Evolutionary conservation across 2,329 filamentous ascomycete genomes (phyloP).

Genomic region (Chaetomium olivaceum): DNA sequence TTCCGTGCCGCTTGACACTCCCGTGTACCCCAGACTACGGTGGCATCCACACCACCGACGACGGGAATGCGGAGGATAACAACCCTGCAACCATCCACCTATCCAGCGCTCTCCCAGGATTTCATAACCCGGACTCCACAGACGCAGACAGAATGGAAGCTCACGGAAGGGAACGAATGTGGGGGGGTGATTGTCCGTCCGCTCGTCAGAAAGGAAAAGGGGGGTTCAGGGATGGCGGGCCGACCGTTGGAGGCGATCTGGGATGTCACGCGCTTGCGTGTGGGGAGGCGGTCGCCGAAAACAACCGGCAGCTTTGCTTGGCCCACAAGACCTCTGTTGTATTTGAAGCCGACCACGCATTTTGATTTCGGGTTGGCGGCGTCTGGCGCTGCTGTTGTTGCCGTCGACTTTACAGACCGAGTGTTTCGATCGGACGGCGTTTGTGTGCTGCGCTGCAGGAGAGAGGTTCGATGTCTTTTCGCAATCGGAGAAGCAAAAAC

Average conservation of each 20-base stretch:
- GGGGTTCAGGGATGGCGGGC: constrained; percentile 18
- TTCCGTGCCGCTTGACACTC: constrained; percentile 23
- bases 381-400: neutral
- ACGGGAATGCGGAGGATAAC: constrained; percentile 1
- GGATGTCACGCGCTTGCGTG: constrained; percentile 16
- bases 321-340: neutral
- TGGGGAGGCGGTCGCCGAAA: constrained; percentile 18
- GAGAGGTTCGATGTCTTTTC: neutral
- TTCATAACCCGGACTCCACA: neutral
- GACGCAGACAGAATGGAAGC: neutral
- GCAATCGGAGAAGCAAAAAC: neutral
- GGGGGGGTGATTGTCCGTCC: neutral
- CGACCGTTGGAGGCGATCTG: constrained; percentile 8
- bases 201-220: neutral
- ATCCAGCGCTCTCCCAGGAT: constrained; percentile 2
- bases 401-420: neutral
- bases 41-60: constrained; percentile 6
- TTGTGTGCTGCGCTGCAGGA: neutral
- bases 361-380: neutral
- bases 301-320: neutral
- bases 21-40: constrained; percentile 15
- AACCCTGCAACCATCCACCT: constrained; percentile 7
- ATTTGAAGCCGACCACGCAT: neutral
- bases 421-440: neutral
- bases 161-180: neutral